Evolutionary conservation across 805 yeast species (phyloP).

Genomic region (Wickerhamiella azyma): DNA sequence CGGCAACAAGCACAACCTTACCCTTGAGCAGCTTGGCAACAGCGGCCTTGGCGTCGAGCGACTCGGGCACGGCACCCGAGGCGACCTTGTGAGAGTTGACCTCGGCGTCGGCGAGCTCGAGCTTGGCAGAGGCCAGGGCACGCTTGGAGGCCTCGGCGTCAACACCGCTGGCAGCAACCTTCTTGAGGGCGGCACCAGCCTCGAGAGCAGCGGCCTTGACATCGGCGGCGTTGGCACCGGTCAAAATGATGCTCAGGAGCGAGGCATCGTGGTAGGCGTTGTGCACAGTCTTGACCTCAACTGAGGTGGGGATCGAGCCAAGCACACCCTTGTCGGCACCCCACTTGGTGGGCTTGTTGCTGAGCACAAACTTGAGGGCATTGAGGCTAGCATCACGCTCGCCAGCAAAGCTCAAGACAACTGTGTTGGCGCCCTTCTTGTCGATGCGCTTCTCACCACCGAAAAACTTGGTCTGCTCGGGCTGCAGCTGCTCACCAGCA

Average conservation of each 20-base stretch:
- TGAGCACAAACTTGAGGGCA: constrained; percentile 56
- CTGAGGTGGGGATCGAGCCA: constrained; percentile 31
- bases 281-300: constrained; percentile 38
- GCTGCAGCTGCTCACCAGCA: constrained; percentile 39
- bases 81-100: constrained; percentile 29
- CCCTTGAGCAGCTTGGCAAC: constrained; percentile 28
- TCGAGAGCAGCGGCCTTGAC: constrained; percentile 48
- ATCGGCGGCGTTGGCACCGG: constrained; percentile 42
- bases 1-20: constrained; percentile 72
- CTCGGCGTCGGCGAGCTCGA: constrained; percentile 37
- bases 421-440: constrained; percentile 49
- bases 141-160: constrained; percentile 30
- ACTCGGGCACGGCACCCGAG: constrained; percentile 31
- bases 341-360: constrained; percentile 40
- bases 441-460: constrained; percentile 51
- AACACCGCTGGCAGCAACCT: constrained; percentile 20
- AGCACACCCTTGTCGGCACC: constrained; percentile 38
- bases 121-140: constrained; percentile 45
- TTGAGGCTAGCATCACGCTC: constrained; percentile 50
- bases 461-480: constrained; percentile 32
- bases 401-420: constrained; percentile 70
- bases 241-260: constrained; percentile 56
- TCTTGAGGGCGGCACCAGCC: constrained; percentile 22
- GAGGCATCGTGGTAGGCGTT: constrained; percentile 65
- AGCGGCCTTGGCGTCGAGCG: constrained; percentile 25